Evolutionary conservation across 768 basidiomycete species (phyloP).

Genomic region (Tylopilus plumbeoviolaceoides): DNA sequence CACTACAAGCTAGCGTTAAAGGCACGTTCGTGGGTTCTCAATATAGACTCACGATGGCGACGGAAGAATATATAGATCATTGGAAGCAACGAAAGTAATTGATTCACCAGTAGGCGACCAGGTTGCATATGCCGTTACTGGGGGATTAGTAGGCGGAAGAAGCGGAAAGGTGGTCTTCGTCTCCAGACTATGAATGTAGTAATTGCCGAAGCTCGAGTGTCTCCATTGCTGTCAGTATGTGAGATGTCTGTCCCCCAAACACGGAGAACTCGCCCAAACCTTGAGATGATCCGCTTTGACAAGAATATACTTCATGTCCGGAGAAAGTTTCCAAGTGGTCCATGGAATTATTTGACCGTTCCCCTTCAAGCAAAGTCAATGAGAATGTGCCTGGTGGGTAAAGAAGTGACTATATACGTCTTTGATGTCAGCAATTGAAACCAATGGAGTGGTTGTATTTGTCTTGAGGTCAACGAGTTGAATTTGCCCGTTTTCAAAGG

Average conservation of each 20-base stretch:
- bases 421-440: slow-evolving; percentile 53
- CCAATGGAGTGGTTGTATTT: slow-evolving; percentile 60
- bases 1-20: slow-evolving; percentile 22
- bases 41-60: slow-evolving; percentile 51
- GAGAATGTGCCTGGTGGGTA: neutral
- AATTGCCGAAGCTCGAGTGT: slow-evolving; percentile 85
- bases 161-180: slow-evolving; percentile 69
- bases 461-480: slow-evolving; percentile 77
- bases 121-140: slow-evolving; percentile 71
- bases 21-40: neutral
- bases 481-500: slow-evolving; percentile 58
- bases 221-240: slow-evolving; percentile 80
- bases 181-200: slow-evolving; percentile 82
- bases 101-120: slow-evolving; percentile 84
- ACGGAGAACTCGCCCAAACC: slow-evolving; percentile 35
- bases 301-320: slow-evolving; percentile 88
- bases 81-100: slow-evolving; percentile 81
- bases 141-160: slow-evolving; percentile 61
- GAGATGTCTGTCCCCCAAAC: neutral
- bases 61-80: slow-evolving; percentile 85
- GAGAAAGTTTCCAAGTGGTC: slow-evolving; percentile 75
- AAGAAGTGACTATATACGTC: slow-evolving; percentile 45
- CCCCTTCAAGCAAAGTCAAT: slow-evolving; percentile 39
- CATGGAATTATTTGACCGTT: slow-evolving; percentile 48
- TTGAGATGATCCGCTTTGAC: slow-evolving; percentile 73